Base-by-base conservation (phyloP, 2,329 filamentous ascomycete species). In the Calonectria montana region DNA sequence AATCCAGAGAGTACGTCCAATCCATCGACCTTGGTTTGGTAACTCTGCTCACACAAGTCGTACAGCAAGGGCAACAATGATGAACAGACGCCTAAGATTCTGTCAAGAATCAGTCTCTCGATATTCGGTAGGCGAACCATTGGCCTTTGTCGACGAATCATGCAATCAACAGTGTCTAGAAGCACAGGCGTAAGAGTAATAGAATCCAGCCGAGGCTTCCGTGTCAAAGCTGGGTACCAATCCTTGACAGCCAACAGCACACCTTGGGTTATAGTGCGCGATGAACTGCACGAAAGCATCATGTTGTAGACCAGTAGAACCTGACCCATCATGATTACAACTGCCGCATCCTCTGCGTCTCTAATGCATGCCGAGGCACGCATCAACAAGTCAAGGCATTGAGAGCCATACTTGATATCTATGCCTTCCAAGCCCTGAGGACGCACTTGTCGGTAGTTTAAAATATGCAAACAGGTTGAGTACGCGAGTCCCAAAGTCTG, bases 21-120 rank as follows among this genome's bases (percentile, higher is more conserved):
- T n/a, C 25, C 21, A n/a, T 41, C 37, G 1, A 23, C 35, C 35
- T 73, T 73, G 31, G 8, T 21, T 2, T 61, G 12, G 21, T 61
- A 68, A 27, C 74, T 74, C 21, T 43, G 31, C 4, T 73, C 66
- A 41, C 73, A 70, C 21, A 76, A 29, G 47, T 74, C 70, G 16
- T 62, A 72, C 2, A 76, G 50, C 9, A 74, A 21, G 1, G 70
- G 66, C 3, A 74, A 25, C 0, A 74, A 53, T 4, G 73, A 39
- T 41, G 57, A 61, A n/a, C 65, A 71, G 21, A 76, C 25, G 2
- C 74, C 74, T 8, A 73, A 4, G 1, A 37, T 61, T 21, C 73
- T 66, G 53, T 76, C 74, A 16, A 74, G 69, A 23, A 74, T 61
- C 25, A 23, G 43, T 31, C 67, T n/a, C 0, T 70, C 27, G 5